Conservation (phyloP, 2,329 filamentous ascomycete genomes). For the Pseudocercospora musae region DNA sequence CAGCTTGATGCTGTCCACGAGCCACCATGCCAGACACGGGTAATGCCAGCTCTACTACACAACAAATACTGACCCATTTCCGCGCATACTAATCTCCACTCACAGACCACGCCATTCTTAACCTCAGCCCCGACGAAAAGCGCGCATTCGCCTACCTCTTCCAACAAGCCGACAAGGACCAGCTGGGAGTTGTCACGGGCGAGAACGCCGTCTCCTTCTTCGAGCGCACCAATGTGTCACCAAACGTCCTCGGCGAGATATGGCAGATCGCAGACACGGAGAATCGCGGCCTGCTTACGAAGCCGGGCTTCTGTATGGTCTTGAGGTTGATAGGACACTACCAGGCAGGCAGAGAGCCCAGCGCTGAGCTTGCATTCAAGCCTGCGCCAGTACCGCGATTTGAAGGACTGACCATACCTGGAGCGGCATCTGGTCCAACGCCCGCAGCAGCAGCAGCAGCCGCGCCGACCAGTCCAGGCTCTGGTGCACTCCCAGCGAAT, state of each 20-base stretch:
- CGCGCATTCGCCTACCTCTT: slow-evolving; percentile 91
- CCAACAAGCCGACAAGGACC: slow-evolving; percentile 85
- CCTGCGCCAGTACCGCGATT: slow-evolving; percentile 89
- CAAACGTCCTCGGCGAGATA: slow-evolving; percentile 88
- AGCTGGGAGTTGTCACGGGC: slow-evolving; percentile 88
- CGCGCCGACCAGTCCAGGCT: slow-evolving; percentile 25
- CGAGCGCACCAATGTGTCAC: slow-evolving; percentile 86
- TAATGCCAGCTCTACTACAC: slow-evolving; percentile 5
- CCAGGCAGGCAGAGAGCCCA: slow-evolving; percentile 80
- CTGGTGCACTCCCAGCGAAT: slow-evolving; percentile 23
- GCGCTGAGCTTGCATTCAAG: slow-evolving; percentile 75
- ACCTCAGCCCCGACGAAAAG: slow-evolving; percentile 88
- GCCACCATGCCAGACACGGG: slow-evolving; percentile 26
- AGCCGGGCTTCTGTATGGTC: slow-evolving; percentile 88
- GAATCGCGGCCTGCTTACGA: slow-evolving; percentile 90
- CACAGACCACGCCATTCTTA: slow-evolving; percentile 44
- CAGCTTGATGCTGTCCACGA: slow-evolving; percentile 15
- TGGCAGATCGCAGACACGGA: slow-evolving; percentile 98
- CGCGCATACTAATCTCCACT: slow-evolving; percentile 8
- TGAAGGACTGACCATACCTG: slow-evolving; percentile 64
- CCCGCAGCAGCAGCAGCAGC: slow-evolving; percentile 8
- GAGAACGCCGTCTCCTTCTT: slow-evolving; percentile 97
- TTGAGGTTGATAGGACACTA: slow-evolving; percentile 93
- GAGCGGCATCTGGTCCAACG: slow-evolving; percentile 12
- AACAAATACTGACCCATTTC: background rate